Base-by-base conservation (phyloP, 164 flowering plant genomes). In the Sedum album region DNA sequence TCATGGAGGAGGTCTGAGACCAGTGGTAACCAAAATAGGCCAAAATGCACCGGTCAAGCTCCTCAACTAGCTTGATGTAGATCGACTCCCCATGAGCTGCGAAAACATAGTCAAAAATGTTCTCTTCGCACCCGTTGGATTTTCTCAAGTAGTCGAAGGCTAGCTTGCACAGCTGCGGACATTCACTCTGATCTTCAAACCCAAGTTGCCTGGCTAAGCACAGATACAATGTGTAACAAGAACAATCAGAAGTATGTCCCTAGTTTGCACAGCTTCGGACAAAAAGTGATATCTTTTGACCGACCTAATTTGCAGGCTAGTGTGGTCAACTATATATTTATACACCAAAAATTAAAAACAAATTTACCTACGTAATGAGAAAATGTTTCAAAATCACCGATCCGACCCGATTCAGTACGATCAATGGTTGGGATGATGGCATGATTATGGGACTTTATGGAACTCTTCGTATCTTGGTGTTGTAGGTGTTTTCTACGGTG, bases 21-120 rank as follows among this genome's bases (percentile, higher is more conserved):
- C 99, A 94, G 68, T 94, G 85, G 69, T 86, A 94, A 3, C 88
- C 86, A 71, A 94, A 94, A 44, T 91, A 94, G 10, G 79, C 76
- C 36, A 91, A 83, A 53, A 87, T 84, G 75, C 97, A 94, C 69
- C 79, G 78, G 35, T 94, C 97, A 25, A 94, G 74, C 70, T 94
- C 99, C 53, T 88, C 86, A 10, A 85, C 68, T 20, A 94, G 82
- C 74, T 81, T 87, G 35, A 75, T 80, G 65, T 72, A 90, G 26
- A 91, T 67, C 30, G 77, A 70, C 1, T 87, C 87, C 0, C 79
- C 88, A 42, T 82, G 77, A 5, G 69, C 74, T 0, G 74, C 75
- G 30, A 88, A 82, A 44, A 71, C 20, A 5, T 63, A 88, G n/a
- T 73, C 86, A 66, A 68, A 88, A 6, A 94, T 80, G 38, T 67